Conservation (phyloP, 225 moss, liverwort and hornwort genomes). For the Antitrichia curtipendula region DNA sequence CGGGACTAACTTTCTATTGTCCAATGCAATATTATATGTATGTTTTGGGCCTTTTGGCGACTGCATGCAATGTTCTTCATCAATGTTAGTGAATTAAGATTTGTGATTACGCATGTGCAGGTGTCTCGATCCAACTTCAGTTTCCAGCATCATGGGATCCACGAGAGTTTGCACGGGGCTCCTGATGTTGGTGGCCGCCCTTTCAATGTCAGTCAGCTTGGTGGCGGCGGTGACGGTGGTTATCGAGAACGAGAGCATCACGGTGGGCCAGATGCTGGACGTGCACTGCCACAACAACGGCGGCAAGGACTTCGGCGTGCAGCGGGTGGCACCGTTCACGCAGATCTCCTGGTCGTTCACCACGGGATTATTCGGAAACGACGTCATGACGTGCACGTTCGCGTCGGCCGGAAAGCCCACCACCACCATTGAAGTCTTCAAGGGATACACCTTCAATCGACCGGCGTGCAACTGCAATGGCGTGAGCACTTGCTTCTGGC, state of each 20-base stretch:
- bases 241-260: background rate
- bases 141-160: background rate
- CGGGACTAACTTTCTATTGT: background rate
- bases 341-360: background rate
- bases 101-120: background rate
- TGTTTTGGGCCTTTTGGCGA: too few relatives aligned
- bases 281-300: background rate
- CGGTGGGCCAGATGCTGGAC: background rate
- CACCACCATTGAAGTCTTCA: slow-evolving; percentile 19
- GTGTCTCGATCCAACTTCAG: background rate
- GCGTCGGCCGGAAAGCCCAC: background rate
- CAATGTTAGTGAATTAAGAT: too few relatives aligned
- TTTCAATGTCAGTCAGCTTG: background rate
- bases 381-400: slow-evolving; percentile 3
- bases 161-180: background rate
- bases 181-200: background rate
- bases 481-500: background rate
- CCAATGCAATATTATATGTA: too few relatives aligned
- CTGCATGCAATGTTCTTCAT: background rate
- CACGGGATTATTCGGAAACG: background rate
- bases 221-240: background rate
- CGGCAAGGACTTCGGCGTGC: background rate
- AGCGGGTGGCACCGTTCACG: background rate
- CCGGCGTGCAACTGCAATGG: slow-evolving; percentile 4
- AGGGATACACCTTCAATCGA: background rate